Evolutionary conservation across 768 basidiomycete genomes (phyloP), one percentile per base, ranked within the genome.

Genomic region (Boletus fagicola): DNA sequence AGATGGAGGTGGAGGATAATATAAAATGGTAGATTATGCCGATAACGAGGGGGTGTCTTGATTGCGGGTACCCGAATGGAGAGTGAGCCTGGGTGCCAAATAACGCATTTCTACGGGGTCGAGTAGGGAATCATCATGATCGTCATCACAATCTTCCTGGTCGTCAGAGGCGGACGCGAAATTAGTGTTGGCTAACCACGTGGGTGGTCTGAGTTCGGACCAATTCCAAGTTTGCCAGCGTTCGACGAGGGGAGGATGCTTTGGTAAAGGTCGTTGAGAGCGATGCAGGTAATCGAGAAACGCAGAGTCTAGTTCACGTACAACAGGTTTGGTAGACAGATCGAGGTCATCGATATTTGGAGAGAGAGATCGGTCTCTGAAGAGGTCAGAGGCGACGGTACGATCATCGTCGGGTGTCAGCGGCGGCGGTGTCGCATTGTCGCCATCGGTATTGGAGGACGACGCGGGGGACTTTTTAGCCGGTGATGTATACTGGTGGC

Each of bases 361-460:
- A 5, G 66, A 64, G 28, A 65, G 63, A 4, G 69, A 71, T 52
- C 55, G 70, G 33, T 54, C 62, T 53, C 55, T 56, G 44, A 73
- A 61, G 31, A 68, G 48, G 31, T 58, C 64, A 4, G 70, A 57
- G 20, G 26, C 52, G n/a, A 39, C 9, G 3, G 59, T 60, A 28
- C 63, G 63, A 56, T 71, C 72, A 28, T 74, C 68, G 58, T 77
- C 73, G 44, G 74, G 73, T 0, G 76, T 76, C 48, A 74, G 65
- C 40, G 75, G 69, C 1, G 75, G 74, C 7, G 75, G 72, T 2
- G 68, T 72, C 51, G 56, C 63, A 43, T 64, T 67, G 58, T 75
- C 74, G 26, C 62, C 65, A 44, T 70, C 69, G 24, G 68, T 67
- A 36, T 62, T 72, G 24, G 68, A 65, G 7, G 73, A 68, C 55